Percentiles rank a stretch among this genome's conserved stretches.
These are phyloP conservation scores for Aspergillus latus DNA, from an alignment of 2,329 filamentous ascomycete genomes.

Conservation along the genomic window DNA sequence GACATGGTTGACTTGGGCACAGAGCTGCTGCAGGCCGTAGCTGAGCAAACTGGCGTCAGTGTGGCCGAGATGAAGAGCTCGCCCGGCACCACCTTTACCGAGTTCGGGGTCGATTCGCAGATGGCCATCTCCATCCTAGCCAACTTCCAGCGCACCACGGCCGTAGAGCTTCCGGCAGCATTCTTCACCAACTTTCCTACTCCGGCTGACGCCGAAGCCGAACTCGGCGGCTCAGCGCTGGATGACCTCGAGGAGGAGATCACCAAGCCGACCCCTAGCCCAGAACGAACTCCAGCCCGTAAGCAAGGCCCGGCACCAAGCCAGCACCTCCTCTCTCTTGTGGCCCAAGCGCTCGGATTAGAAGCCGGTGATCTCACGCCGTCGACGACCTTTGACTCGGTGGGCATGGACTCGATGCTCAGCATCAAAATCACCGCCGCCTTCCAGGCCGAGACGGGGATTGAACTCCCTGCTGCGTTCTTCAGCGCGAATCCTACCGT, in stretches of 20 bases:
- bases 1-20: neutral
- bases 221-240: neutral
- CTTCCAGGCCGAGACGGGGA: neutral
- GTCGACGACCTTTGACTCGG: neutral
- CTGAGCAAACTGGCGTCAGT: slow-evolving; percentile 18
- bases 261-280: neutral
- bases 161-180: neutral
- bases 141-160: neutral
- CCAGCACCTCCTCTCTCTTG: neutral
- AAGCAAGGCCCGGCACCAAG: neutral
- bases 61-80: slow-evolving; percentile 1
- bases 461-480: neutral
- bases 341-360: neutral
- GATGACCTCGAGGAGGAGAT: neutral
- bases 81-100: neutral
- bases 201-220: neutral
- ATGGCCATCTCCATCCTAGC: slow-evolving; percentile 12
- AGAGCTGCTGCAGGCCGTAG: slow-evolving; percentile 30
- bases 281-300: neutral
- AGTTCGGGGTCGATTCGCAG: slow-evolving; percentile 9
- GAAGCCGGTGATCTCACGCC: neutral
- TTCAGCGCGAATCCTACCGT: slow-evolving; percentile 1
- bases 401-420: slow-evolving; percentile 5
- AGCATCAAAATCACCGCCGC: slow-evolving; percentile 1
- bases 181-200: slow-evolving; percentile 11